Percentiles rank a stretch among this genome's conserved stretches.
Conservation (phyloP, 2,329 filamentous ascomycete genomes). For the Apiospora hydei region DNA sequence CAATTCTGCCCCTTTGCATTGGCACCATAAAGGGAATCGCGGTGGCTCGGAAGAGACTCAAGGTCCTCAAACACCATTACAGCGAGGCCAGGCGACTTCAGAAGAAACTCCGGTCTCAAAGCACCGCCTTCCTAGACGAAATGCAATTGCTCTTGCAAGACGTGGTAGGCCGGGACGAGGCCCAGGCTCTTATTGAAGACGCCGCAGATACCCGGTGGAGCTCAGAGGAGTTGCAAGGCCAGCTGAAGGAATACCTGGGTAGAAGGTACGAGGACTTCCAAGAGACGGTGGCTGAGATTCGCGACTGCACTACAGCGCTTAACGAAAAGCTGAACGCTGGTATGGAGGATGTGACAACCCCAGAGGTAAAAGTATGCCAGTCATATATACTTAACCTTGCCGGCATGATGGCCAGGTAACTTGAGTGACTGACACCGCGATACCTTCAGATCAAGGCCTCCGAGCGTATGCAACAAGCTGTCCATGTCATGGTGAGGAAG, state of each 20-base stretch:
- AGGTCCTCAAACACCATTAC: conserved; percentile 29
- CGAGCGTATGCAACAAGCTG: conserved; percentile 21
- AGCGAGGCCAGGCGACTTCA: conserved; percentile 28
- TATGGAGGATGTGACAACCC: not conserved
- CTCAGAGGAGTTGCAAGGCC: conserved; percentile 20
- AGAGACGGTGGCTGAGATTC: conserved; percentile 6
- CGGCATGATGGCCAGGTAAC: not conserved
- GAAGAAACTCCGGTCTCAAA: conserved; percentile 29
- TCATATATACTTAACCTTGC: not conserved
- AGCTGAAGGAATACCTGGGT: conserved; percentile 11
- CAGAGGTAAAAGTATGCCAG: not conserved
- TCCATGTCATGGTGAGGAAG: conserved; percentile 27
- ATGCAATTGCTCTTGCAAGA: conserved; percentile 30
- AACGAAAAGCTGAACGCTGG: conserved; percentile 5
- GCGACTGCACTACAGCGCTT: not conserved
- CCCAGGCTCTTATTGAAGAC: conserved; percentile 28
- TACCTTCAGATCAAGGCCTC: not conserved
- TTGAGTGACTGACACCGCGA: not conserved
- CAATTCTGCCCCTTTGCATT: conserved; percentile 30
- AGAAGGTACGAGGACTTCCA: conserved; percentile 16
- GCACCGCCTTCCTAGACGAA: conserved; percentile 30
- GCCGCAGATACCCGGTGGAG: conserved; percentile 23
- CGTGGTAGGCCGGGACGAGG: conserved; percentile 26
- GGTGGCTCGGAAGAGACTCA: conserved; percentile 28
- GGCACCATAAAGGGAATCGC: conserved; percentile 29